Conservation (phyloP, 345 rosid genomes). For the Corchorus capsularis region DNA sequence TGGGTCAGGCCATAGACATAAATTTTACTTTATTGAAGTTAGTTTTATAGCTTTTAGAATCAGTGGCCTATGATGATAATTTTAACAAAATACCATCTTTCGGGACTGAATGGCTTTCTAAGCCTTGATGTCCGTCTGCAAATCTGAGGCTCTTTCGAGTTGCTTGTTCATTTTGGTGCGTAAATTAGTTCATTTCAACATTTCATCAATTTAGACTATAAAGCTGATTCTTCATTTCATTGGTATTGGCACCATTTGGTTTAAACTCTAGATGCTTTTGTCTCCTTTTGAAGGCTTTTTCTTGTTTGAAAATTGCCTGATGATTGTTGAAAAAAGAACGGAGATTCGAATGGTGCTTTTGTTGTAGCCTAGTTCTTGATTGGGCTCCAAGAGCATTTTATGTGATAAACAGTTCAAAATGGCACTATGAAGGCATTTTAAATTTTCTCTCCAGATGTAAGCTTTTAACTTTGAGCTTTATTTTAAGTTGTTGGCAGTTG, state of each 20-base stretch:
- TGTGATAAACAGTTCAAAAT: conserved; percentile 20
- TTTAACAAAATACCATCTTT: conserved; percentile 43
- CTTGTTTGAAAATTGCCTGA: conserved; percentile 19
- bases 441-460: no score
- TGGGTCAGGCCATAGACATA: conserved; percentile 45
- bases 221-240: no score
- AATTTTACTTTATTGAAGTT: conserved; percentile 19
- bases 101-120: conserved; percentile 54
- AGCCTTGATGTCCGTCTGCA: conserved; percentile 56
- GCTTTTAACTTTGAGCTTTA: no score
- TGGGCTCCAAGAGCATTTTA: conserved; percentile 34
- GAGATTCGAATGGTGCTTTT: conserved; percentile 38
- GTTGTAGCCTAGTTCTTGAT: conserved; percentile 22
- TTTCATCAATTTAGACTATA: no score
- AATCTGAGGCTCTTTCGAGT: conserved; percentile 43
- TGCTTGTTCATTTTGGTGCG: background rate
- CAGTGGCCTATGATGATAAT: conserved; percentile 41
- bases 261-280: background rate
- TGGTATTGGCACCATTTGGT: no score
- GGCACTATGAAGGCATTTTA: conserved; percentile 39
- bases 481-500: no score
- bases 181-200: no score
- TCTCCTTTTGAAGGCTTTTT: no score
- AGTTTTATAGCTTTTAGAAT: background rate
- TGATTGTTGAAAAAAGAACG: conserved; percentile 34